Evolutionary conservation across 768 basidiomycete species (phyloP).

Genomic region (Tricholoma sp.): DNA sequence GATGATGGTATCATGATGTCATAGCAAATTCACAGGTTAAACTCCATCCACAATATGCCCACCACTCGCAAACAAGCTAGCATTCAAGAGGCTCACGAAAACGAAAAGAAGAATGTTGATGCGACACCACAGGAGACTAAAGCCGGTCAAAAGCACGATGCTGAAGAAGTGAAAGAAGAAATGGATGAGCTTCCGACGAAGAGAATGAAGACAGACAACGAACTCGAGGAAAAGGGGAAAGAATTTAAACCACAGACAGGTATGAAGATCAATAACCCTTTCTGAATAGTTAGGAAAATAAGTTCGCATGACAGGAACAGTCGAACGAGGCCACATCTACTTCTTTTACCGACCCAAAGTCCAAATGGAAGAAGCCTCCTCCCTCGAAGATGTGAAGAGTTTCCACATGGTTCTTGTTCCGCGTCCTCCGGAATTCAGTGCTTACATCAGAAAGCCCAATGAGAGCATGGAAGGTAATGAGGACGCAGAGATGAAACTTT

Average conservation of each 20-base stretch:
- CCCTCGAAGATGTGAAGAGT: conserved; percentile 51
- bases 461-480: conserved; percentile 16
- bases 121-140: conserved; percentile 2
- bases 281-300: background rate
- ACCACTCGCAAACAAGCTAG: conserved; percentile 28
- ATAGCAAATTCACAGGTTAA: background rate
- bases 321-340: conserved; percentile 58
- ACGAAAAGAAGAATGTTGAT: conserved; percentile 3
- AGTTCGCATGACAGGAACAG: conserved; percentile 36
- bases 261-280: background rate
- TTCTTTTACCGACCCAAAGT: conserved; percentile 63
- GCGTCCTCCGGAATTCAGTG: conserved; percentile 40
- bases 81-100: conserved; percentile 1
- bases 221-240: conserved; percentile 5
- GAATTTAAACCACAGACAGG: conserved; percentile 7
- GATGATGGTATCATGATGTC: background rate
- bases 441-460: conserved; percentile 2
- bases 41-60: conserved; percentile 18
- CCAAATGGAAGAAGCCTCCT: conserved; percentile 44
- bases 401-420: conserved; percentile 61
- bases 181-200: background rate
- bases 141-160: background rate
- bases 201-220: background rate
- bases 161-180: background rate
- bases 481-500: conserved; percentile 36